phyloP scores from a whole-genome alignment of 2,329 filamentous ascomycete species.

The Paecilomyces sp. region DNA sequence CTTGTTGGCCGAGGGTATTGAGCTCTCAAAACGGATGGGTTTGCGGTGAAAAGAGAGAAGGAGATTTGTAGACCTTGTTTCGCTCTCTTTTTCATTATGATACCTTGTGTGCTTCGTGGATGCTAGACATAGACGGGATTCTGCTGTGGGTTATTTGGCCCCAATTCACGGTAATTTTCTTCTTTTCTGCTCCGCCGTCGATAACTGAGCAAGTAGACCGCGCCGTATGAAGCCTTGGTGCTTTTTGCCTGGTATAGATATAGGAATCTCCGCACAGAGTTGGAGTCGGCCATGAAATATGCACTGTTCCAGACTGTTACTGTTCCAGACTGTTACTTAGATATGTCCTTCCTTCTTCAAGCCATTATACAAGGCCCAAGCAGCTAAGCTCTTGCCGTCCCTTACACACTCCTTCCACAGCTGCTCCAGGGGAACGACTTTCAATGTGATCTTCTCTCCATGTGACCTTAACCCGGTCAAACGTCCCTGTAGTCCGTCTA shows the following conservation, averaged over 20 bases:
- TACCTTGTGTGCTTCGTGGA: neutral
- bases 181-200: neutral
- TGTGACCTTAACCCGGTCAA: constrained; percentile 49
- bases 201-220: too few species aligned
- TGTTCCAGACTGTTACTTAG: constrained; percentile 7
- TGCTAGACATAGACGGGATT: neutral
- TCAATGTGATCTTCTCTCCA: constrained; percentile 54
- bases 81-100: neutral
- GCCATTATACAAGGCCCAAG: constrained; percentile 49
- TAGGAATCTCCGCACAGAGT: neutral
- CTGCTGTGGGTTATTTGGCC: neutral
- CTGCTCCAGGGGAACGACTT: constrained; percentile 44
- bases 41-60: neutral
- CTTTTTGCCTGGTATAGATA: neutral
- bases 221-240: neutral
- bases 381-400: constrained; percentile 51
- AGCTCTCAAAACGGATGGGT: constrained; percentile 53
- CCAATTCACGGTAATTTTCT: neutral
- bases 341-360: constrained; percentile 42
- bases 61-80: neutral
- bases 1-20: constrained; percentile 70
- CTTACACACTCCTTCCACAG: constrained; percentile 49
- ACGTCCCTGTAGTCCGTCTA: constrained; percentile 45
- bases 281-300: neutral
- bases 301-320: neutral